Percentiles rank a stretch among this genome's conserved stretches.
These are phyloP conservation scores for Phaeodactylum tricornutum DNA, from an alignment of 108 stramenopile genomes.

Conservation along the genomic window DNA sequence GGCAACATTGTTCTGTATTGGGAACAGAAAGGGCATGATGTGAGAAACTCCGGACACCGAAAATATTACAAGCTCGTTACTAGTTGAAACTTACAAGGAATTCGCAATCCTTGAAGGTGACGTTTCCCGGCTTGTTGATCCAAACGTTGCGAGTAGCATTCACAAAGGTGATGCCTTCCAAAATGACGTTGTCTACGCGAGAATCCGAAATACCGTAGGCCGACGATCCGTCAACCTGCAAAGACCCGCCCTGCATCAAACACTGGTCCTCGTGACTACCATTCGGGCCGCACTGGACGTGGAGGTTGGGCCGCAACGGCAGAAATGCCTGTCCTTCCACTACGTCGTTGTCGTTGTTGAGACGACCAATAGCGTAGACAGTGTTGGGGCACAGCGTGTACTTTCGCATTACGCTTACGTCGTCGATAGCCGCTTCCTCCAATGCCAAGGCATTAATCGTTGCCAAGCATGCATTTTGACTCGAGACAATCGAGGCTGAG, in stretches of 20 bases:
- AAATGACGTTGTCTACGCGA: slow-evolving; percentile 15
- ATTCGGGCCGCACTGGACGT: slow-evolving; percentile 23
- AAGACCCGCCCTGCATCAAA: slow-evolving; percentile 23
- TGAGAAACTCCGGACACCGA: no score
- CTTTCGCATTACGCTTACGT: slow-evolving; percentile 17
- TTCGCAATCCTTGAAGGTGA: slow-evolving; percentile 34
- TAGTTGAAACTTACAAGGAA: slow-evolving; percentile 20
- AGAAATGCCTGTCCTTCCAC: slow-evolving; percentile 7
- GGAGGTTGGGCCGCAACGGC: slow-evolving; percentile 29
- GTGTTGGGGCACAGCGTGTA: slow-evolving; percentile 16
- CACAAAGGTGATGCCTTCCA: slow-evolving; percentile 29
- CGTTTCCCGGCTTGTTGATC: slow-evolving; percentile 24
- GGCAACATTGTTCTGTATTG: slow-evolving; percentile 11
- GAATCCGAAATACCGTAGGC: slow-evolving; percentile 21
- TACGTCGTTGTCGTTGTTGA: slow-evolving; percentile 16
- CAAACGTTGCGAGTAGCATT: slow-evolving; percentile 14
- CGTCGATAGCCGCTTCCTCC: slow-evolving; percentile 8
- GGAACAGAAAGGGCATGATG: background rate
- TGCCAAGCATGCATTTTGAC: slow-evolving; percentile 16
- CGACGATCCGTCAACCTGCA: slow-evolving; percentile 31
- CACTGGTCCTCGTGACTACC: slow-evolving; percentile 22
- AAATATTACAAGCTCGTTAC: no score
- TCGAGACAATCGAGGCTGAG: background rate
- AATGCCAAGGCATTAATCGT: slow-evolving; percentile 12
- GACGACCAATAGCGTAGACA: slow-evolving; percentile 12